phyloP scores from a whole-genome alignment of 257 asterid genomes.

The Nicotiana paniculata region DNA sequence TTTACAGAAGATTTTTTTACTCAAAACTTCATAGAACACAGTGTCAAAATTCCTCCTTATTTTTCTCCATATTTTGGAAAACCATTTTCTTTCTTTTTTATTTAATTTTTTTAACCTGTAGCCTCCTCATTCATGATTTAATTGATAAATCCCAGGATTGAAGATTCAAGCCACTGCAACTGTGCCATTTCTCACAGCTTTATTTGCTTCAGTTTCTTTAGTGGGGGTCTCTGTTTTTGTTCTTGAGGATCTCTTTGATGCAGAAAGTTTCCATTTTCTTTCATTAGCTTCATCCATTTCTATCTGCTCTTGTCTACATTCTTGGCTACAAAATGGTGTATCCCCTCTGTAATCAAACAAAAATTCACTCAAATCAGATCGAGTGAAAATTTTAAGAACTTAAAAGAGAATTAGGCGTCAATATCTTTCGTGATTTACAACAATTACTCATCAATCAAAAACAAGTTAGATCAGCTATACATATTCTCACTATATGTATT shows the following conservation, averaged over 20 bases:
- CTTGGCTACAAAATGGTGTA: slow-evolving; percentile 86
- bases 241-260: slow-evolving; percentile 49
- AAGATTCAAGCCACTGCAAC: slow-evolving; percentile 58
- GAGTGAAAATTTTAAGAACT: background rate
- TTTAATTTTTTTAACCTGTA: background rate
- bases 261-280: slow-evolving; percentile 47
- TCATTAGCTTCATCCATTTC: slow-evolving; percentile 82
- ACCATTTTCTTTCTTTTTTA: background rate
- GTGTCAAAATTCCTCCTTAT: background rate
- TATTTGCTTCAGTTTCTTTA: slow-evolving; percentile 48
- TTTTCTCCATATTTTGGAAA: background rate
- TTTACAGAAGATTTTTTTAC: slow-evolving; percentile 3
- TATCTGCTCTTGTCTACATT: slow-evolving; percentile 92
- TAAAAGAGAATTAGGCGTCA: background rate
- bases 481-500: background rate
- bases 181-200: slow-evolving; percentile 52
- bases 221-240: slow-evolving; percentile 24
- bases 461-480: background rate
- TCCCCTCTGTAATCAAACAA: slow-evolving; percentile 59
- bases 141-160: background rate
- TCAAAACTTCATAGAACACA: background rate
- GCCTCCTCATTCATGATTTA: background rate
- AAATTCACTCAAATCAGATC: background rate
- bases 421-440: background rate
- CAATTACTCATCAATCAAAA: too few species aligned